Evolutionary conservation across 768 basidiomycete genomes (phyloP), one percentile per base, ranked within the genome.

Genomic region (Amanita inopinata): DNA sequence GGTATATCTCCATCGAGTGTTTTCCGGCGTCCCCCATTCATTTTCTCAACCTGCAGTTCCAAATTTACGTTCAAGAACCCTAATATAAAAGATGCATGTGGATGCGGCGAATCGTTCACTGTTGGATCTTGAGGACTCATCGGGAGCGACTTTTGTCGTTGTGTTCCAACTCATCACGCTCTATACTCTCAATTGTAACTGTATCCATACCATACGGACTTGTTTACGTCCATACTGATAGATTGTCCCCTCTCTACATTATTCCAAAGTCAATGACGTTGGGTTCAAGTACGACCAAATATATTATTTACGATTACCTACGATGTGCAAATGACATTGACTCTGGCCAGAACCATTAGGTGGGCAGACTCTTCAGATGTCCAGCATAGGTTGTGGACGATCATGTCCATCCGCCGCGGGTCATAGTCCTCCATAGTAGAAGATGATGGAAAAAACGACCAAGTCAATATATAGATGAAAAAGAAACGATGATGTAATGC

Each of bases 31-130:
- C 31, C 14, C 2, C 15, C 6, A 46, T 48, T n/a, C 32, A 27
- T 12, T 40, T 47, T 35, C 37, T n/a, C n/a, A n/a, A n/a, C 15
- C 15, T 46, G 4, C 53, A 88, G 86, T 57, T 77, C 85, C 38
- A 86, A 80, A 61, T 87, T 88, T 54, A 72, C 78, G 20, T 86
- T 86, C 62, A 77, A 82, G 65, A 93, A 94, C 56, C 91, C 91
- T 5, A 96, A 96, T 61, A 82, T 94, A 61, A 86, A 82, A 64
- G 91, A 93, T 55, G 87, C 89, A 5, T 96, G 91, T 60, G 91
- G 91, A 39, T 94, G 91, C 55, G 91, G 91, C 48, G 91, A 94
- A 66, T 92, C 89, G 0, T 92, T 91, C 63, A 83, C 75, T 35
- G 76, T 89, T 46, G 59, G 54, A 38, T 64, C 63, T 59, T 70